Evolutionary conservation across 2,329 filamentous ascomycete species (phyloP).

Genomic region (Ophiostoma sp.): DNA sequence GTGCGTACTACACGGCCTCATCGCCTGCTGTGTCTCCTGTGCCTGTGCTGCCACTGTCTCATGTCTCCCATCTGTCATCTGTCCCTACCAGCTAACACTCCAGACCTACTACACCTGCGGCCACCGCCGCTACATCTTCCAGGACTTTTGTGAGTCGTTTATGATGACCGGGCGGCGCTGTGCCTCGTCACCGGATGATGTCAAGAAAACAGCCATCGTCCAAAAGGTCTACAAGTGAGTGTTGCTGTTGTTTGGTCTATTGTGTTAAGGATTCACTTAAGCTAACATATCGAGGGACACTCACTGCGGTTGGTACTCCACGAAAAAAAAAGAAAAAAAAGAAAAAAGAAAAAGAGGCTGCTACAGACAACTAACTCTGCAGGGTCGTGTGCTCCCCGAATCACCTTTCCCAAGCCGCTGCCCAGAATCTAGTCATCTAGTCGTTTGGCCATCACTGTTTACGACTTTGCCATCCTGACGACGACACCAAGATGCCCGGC

Average conservation of each 20-base stretch:
- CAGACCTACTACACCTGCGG: background rate
- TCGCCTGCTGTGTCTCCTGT: background rate
- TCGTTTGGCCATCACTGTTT: too few species aligned
- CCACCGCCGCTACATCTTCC: background rate
- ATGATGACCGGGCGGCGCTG: background rate
- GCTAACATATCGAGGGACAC: background rate
- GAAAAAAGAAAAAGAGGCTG: too few species aligned
- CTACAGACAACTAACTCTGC: background rate
- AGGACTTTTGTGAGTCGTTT: conserved; percentile 1
- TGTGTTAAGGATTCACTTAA: background rate
- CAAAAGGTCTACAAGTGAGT: conserved; percentile 2
- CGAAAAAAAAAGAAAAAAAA: too few species aligned
- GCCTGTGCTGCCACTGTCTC: too few species aligned
- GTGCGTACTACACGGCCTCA: background rate
- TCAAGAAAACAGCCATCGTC: background rate
- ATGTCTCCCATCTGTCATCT: background rate
- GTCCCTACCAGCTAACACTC: background rate
- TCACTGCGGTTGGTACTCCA: background rate
- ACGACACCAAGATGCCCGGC: too few species aligned
- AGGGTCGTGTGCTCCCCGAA: background rate
- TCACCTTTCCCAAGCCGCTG: background rate
- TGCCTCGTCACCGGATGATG: background rate
- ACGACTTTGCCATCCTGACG: background rate
- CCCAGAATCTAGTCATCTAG: background rate
- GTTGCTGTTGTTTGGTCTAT: background rate